phyloP scores from a whole-genome alignment of 1,139 yeast genomes.

The Candida mesenterica region DNA sequence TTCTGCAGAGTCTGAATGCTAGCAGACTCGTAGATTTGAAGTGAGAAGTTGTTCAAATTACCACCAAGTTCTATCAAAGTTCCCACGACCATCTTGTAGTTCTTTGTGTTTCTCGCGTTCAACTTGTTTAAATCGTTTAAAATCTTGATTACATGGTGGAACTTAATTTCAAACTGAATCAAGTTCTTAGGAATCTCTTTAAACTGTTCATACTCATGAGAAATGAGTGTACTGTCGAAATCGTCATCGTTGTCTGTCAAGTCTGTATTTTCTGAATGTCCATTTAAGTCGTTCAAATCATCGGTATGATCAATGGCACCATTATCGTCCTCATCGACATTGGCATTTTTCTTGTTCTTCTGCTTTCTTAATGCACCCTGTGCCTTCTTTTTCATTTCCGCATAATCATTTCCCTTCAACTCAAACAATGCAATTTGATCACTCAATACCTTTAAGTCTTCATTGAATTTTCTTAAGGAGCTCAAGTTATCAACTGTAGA shows the following conservation, averaged over 20 bases:
- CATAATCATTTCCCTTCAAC: slow-evolving; percentile 22
- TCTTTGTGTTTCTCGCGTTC: slow-evolving; percentile 31
- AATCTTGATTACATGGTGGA: slow-evolving; percentile 34
- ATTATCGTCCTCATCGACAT: not conserved
- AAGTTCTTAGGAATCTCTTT: slow-evolving; percentile 30
- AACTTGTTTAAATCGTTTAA: slow-evolving; percentile 35
- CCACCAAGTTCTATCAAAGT: slow-evolving; percentile 46
- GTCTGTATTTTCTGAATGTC: slow-evolving; percentile 5
- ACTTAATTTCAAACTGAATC: slow-evolving; percentile 34
- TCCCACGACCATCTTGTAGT: slow-evolving; percentile 29
- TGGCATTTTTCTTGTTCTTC: slow-evolving; percentile 1
- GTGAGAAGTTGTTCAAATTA: slow-evolving; percentile 46
- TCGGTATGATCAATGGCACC: slow-evolving; percentile 1
- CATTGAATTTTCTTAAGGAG: slow-evolving; percentile 34
- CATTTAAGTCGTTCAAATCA: slow-evolving; percentile 2
- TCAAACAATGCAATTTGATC: slow-evolving; percentile 37
- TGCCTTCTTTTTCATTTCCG: slow-evolving; percentile 7
- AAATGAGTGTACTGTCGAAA: not conserved
- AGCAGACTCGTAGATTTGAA: slow-evolving; percentile 38
- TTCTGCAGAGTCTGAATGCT: slow-evolving; percentile 11
- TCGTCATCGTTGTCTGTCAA: slow-evolving; percentile 9
- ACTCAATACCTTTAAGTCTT: slow-evolving; percentile 34
- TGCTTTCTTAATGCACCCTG: slow-evolving; percentile 5
- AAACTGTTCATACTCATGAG: slow-evolving; percentile 5
- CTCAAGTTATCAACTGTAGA: slow-evolving; percentile 34